A percentile compares a stretch with the other conserved stretches of the same genome.
Conservation (phyloP, 2,329 filamentous ascomycete genomes). For the Passalora sequoiae region DNA sequence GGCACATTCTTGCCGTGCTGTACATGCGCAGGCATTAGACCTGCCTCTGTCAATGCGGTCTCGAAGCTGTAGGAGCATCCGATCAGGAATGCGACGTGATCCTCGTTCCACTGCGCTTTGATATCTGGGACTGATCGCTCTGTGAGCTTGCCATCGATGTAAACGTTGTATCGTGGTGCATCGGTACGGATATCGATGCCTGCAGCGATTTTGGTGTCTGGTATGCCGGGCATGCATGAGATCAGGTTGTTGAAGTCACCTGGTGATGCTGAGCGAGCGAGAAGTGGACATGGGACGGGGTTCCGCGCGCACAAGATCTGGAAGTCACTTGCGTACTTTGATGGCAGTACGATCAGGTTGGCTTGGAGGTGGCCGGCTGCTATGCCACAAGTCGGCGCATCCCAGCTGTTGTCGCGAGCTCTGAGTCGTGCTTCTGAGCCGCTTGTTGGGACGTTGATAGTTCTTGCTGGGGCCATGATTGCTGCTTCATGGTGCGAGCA, state of each 20-base stretch:
- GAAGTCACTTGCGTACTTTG: conserved; percentile 54
- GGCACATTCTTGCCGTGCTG: conserved; percentile 49
- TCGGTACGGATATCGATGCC: conserved; percentile 56
- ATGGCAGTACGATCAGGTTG: conserved; percentile 58
- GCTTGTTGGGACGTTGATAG: background rate
- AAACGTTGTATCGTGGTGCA: conserved; percentile 55
- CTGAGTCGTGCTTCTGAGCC: conserved; percentile 35
- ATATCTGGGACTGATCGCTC: conserved; percentile 43
- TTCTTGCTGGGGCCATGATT: conserved; percentile 2
- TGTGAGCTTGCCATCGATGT: conserved; percentile 44
- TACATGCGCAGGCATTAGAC: conserved; percentile 50
- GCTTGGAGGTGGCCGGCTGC: conserved; percentile 56
- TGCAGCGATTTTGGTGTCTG: conserved; percentile 32
- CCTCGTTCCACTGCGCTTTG: conserved; percentile 47
- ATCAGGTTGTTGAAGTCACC: conserved; percentile 43
- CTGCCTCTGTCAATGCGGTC: conserved; percentile 48
- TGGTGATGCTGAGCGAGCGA: conserved; percentile 47
- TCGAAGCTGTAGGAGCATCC: conserved; percentile 63
- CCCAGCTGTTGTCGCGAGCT: conserved; percentile 39
- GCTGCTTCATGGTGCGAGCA: no score
- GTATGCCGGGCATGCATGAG: conserved; percentile 34
- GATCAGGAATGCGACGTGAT: conserved; percentile 58
- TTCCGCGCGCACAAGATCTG: conserved; percentile 56
- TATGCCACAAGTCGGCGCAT: conserved; percentile 49
- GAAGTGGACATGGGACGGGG: conserved; percentile 57